Conservation (phyloP, 768 basidiomycete species). For the Naganishia vishniacii region DNA sequence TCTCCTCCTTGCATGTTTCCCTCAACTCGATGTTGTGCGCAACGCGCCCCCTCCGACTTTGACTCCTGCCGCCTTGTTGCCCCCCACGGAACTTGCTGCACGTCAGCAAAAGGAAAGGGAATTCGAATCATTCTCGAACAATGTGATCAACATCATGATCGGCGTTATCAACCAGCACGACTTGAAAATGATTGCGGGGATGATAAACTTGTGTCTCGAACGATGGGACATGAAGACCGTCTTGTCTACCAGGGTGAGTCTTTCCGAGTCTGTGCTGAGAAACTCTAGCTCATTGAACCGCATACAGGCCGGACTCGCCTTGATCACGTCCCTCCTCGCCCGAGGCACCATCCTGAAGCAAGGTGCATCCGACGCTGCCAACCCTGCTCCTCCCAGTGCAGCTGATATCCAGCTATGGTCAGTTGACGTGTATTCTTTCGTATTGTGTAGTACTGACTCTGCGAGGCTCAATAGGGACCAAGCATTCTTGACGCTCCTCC, state of each 20-base stretch:
- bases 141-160: constrained; percentile 79
- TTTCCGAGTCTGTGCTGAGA: too few relatives aligned
- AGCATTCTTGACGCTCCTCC: constrained; percentile 82
- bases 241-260: constrained; percentile 71
- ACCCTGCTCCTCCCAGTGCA: constrained; percentile 40
- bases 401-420: constrained; percentile 71
- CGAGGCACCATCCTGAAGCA: constrained; percentile 73
- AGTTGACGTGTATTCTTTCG: constrained; percentile 22
- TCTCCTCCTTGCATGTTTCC: constrained; percentile 87
- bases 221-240: constrained; percentile 67
- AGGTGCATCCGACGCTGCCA: constrained; percentile 49
- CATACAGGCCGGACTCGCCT: constrained; percentile 76
- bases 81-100: constrained; percentile 44
- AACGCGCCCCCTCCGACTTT: constrained; percentile 55
- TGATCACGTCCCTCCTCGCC: constrained; percentile 83
- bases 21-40: constrained; percentile 82
- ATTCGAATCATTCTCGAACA: constrained; percentile 79
- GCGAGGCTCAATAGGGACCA: constrained; percentile 80
- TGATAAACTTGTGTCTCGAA: constrained; percentile 75
- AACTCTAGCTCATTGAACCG: background rate
- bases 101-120: constrained; percentile 62
- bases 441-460: too few relatives aligned
- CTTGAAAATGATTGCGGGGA: constrained; percentile 74
- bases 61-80: constrained; percentile 57
- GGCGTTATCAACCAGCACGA: constrained; percentile 72